Evolutionary conservation across 1,284 basidiomycete genomes (phyloP).

Genomic region (Spongispora temasekensis): DNA sequence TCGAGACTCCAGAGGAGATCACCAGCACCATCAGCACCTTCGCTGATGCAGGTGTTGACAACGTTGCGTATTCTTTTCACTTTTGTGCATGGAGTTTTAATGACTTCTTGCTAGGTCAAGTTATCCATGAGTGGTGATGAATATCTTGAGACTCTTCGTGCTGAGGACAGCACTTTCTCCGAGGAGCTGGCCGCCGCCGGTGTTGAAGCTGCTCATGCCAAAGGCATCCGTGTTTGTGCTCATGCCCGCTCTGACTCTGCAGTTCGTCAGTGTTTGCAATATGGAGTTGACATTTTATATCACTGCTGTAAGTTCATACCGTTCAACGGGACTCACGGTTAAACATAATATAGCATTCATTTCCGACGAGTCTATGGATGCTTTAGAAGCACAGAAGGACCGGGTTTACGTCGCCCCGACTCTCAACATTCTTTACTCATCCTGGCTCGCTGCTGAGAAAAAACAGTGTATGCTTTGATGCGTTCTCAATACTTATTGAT

Average conservation of each 20-base stretch:
- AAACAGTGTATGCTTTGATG: constrained; percentile 18
- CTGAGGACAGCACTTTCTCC: constrained; percentile 37
- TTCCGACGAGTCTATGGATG: constrained; percentile 34
- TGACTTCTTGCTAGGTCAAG: constrained; percentile 22
- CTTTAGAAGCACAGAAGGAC: constrained; percentile 35
- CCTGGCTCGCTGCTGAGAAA: constrained; percentile 27
- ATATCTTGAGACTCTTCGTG: constrained; percentile 36
- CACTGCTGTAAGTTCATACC: constrained; percentile 22
- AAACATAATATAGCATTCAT: constrained; percentile 31
- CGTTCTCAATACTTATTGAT: too few relatives aligned
- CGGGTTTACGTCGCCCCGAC: constrained; percentile 34
- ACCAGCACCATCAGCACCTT: constrained; percentile 15
- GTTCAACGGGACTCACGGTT: neutral
- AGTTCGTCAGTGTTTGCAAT: constrained; percentile 34
- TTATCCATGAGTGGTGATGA: constrained; percentile 39
- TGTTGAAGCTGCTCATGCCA: constrained; percentile 33
- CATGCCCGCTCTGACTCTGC: constrained; percentile 37
- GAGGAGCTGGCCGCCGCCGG: constrained; percentile 34
- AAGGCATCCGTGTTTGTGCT: constrained; percentile 35
- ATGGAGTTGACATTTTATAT: constrained; percentile 36
- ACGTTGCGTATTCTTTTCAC: constrained; percentile 8
- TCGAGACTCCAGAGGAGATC: constrained; percentile 29
- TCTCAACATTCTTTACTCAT: constrained; percentile 35
- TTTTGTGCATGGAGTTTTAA: too few relatives aligned
- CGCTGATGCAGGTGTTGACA: constrained; percentile 26